phyloP scores from a whole-genome alignment of 2,329 filamentous ascomycete species.

The Fusarium phyllophilum region DNA sequence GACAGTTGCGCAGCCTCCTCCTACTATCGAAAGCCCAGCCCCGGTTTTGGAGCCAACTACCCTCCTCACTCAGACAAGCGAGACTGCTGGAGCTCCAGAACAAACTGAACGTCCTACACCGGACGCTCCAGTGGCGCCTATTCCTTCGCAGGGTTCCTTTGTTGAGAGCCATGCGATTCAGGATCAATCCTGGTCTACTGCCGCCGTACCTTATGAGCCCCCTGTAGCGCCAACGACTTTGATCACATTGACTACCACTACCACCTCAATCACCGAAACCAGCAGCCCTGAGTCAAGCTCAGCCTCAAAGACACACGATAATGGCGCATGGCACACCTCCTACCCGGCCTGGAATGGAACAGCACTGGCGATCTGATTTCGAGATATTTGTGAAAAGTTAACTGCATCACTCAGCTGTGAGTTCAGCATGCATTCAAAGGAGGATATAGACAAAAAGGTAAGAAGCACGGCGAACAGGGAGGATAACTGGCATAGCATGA shows the following conservation, averaged over 20 bases:
- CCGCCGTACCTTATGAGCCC: not conserved
- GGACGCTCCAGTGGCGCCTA: not conserved
- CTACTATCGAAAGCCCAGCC: not conserved
- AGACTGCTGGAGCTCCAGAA: not conserved
- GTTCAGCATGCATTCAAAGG: not conserved
- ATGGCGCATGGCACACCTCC: slow-evolving; percentile 59
- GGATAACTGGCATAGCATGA: slow-evolving; percentile 16
- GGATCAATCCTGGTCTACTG: slow-evolving; percentile 13
- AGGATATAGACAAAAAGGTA: not conserved
- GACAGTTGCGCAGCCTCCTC: slow-evolving; percentile 10
- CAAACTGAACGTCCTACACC: slow-evolving; percentile 7
- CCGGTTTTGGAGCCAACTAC: slow-evolving; percentile 10
- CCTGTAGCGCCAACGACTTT: slow-evolving; percentile 26
- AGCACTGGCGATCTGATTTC: slow-evolving; percentile 7
- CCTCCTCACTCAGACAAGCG: slow-evolving; percentile 10
- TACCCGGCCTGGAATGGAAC: slow-evolving; percentile 59
- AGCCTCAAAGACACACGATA: slow-evolving; percentile 49
- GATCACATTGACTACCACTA: slow-evolving; percentile 18
- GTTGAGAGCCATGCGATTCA: slow-evolving; percentile 1
- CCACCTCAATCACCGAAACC: slow-evolving; percentile 11
- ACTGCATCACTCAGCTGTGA: not conserved
- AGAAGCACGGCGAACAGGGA: slow-evolving; percentile 21
- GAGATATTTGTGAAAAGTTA: slow-evolving; percentile 14
- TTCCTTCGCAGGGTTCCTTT: slow-evolving; percentile 14
- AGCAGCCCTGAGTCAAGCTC: slow-evolving; percentile 22